Base-by-base conservation (phyloP, 768 basidiomycete species). In the Lyophyllum decastes region DNA sequence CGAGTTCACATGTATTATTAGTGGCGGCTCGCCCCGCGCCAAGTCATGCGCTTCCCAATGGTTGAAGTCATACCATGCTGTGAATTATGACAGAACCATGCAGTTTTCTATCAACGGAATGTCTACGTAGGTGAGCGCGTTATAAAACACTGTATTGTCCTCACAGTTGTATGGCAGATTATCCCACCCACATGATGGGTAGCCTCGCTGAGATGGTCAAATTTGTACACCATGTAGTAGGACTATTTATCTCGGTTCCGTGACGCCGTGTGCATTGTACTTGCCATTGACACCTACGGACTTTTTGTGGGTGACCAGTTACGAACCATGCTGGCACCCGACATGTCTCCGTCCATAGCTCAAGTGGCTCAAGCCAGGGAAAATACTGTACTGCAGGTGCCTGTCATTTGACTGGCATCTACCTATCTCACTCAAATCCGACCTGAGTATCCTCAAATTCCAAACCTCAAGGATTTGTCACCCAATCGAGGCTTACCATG, bases 31-130 rank as follows among this genome's bases (percentile, higher is more conserved):
- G 14, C 7, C 22, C 30, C 26, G 22, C 45, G 2, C 56, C 64
- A 17, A 54, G 51, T 38, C 54, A 53, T 54, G 9, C 17, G 30
- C 47, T 47, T 44, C 34, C 52, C 16, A 49, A 52, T 21, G 54
- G 51, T 44, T 56, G n/a, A 59, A 10, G 19, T 16, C 19, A 12
- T 12, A 12, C 8, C 49, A 19, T 25, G 4, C n/a, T 5, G 34
- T 50, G 9, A 24, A 35, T 25, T 4, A 21, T 38, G 49, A 4
- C 40, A 30, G n/a, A 52, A 41, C 2, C 10, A 30, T 25, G 49
- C 21, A 24, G 33, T 17, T 50, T n/a, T 14, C 24, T 14, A 16
- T 19, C 24, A 27, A 16, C 21, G 4, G 24, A 12, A 35, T 33
- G 14, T 17, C 27, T 34, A 49, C 49, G 14, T 12, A 38, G 35